Conservation (phyloP, 306 rosid species). For the Pterocarpus santalinus region DNA sequence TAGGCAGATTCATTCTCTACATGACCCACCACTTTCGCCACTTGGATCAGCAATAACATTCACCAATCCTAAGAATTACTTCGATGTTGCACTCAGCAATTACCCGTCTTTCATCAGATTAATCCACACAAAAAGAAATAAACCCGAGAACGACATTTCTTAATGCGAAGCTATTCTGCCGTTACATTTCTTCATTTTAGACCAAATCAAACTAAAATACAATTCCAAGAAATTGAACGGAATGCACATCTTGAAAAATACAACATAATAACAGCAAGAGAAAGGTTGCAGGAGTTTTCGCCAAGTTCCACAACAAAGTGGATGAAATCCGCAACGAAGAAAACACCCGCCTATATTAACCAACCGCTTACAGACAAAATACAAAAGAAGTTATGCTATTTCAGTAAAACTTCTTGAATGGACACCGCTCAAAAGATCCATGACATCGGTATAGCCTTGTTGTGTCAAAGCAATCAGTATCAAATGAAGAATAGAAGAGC, state of each 20-base stretch:
- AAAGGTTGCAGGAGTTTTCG: not conserved
- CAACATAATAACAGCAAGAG: not conserved
- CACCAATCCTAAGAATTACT: not conserved
- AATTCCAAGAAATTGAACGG: conserved; percentile 11
- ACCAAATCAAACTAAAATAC: conserved; percentile 32
- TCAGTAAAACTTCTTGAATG: conserved; percentile 25
- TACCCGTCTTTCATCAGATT: not conserved
- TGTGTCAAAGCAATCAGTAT: conserved; percentile 38
- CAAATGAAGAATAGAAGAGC: conserved; percentile 35
- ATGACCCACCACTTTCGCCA: too few relatives aligned
- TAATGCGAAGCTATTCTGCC: not conserved
- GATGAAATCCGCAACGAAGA: conserved; percentile 28
- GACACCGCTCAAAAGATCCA: conserved; percentile 26
- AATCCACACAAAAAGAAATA: not conserved
- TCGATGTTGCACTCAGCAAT: not conserved
- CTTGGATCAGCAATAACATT: not conserved
- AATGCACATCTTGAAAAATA: conserved; percentile 12
- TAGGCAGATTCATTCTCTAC: too few relatives aligned
- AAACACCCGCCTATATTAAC: conserved; percentile 28
- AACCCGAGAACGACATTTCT: not conserved
- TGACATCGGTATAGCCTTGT: conserved; percentile 29
- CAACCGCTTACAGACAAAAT: conserved; percentile 1
- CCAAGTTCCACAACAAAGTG: not conserved
- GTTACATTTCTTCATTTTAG: conserved; percentile 25
- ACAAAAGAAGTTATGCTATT: conserved; percentile 6